Percentiles rank a stretch among this genome's conserved stretches.
These are phyloP conservation scores for Catharanthus roseus DNA, from an alignment of 257 asterid species.

Conservation along the genomic window DNA sequence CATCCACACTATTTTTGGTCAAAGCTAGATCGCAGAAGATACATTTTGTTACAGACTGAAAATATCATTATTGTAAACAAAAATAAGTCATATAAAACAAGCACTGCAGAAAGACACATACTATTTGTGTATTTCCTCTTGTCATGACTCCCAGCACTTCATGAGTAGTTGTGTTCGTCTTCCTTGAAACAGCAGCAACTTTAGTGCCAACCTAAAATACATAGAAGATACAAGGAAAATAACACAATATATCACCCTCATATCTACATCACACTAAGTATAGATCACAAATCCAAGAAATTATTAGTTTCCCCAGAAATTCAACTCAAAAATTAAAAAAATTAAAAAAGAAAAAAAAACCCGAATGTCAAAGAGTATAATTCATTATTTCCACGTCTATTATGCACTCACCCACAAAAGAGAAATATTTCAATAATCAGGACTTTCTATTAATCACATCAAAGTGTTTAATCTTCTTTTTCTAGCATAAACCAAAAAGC, in stretches of 20 bases:
- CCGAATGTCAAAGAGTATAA: not conserved
- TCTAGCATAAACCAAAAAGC: not conserved
- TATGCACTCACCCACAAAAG: not conserved
- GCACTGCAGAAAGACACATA: constrained; percentile 33
- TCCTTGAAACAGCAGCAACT: constrained; percentile 93
- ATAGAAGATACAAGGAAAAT: not conserved
- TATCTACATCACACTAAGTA: not conserved
- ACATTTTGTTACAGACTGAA: not conserved
- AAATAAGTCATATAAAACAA: not conserved
- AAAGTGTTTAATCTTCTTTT: not conserved
- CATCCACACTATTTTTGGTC: not conserved
- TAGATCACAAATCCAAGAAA: not conserved
- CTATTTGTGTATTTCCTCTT: constrained; percentile 72
- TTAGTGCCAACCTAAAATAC: constrained; percentile 73
- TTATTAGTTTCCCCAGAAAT: not conserved
- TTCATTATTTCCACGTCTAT: not conserved
- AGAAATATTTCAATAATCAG: not conserved
- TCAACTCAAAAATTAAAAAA: not conserved
- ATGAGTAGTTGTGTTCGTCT: constrained; percentile 72
- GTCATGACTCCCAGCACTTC: constrained; percentile 91
- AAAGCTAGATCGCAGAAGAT: not conserved
- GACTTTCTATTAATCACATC: not conserved
- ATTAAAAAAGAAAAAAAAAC: no score
- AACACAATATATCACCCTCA: not conserved
- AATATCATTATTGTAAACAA: not conserved